phyloP scores from a whole-genome alignment of 768 basidiomycete genomes.

The Lactarius sanguifluus region DNA sequence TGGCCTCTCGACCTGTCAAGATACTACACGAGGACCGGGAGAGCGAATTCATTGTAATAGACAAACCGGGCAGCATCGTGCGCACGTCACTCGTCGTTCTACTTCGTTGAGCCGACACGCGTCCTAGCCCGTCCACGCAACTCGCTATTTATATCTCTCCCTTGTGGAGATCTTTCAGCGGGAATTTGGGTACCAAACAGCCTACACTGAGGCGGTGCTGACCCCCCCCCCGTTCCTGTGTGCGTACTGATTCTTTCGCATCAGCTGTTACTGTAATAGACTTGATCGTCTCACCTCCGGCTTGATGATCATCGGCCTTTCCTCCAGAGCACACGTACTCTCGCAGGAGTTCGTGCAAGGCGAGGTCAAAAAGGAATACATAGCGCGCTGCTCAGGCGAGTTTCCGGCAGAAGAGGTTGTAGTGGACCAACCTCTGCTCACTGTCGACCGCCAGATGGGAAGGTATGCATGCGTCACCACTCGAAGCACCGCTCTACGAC shows the following conservation, averaged over 20 bases:
- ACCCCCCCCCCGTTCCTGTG: not conserved
- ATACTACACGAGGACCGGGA: conserved; percentile 76
- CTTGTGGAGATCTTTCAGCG: conserved; percentile 81
- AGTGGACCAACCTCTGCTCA: conserved; percentile 85
- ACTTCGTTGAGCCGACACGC: not conserved
- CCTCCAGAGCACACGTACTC: conserved; percentile 64
- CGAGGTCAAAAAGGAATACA: conserved; percentile 86
- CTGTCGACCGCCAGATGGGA: conserved; percentile 95
- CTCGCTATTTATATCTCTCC: conserved; percentile 85
- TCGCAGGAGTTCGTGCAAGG: conserved; percentile 82
- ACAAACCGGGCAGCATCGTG: conserved; percentile 97
- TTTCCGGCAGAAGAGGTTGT: conserved; percentile 85
- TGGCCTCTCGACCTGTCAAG: conserved; percentile 79
- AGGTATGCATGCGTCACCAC: conserved; percentile 48
- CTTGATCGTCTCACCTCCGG: conserved; percentile 94
- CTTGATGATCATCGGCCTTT: conserved; percentile 88
- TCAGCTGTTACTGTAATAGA: conserved; percentile 91
- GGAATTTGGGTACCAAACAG: conserved; percentile 80
- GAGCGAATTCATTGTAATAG: conserved; percentile 84
- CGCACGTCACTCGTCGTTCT: conserved; percentile 41
- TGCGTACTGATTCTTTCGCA: not conserved
- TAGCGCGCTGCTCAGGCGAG: conserved; percentile 81
- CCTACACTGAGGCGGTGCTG: conserved; percentile 61
- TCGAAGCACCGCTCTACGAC: conserved; percentile 1
- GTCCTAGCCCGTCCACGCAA: conserved; percentile 82